Evolutionary conservation across 2,329 filamentous ascomycete genomes (phyloP), one percentile per base, ranked within the genome.

Genomic region (Hawksworthiomyces lignivorus): DNA sequence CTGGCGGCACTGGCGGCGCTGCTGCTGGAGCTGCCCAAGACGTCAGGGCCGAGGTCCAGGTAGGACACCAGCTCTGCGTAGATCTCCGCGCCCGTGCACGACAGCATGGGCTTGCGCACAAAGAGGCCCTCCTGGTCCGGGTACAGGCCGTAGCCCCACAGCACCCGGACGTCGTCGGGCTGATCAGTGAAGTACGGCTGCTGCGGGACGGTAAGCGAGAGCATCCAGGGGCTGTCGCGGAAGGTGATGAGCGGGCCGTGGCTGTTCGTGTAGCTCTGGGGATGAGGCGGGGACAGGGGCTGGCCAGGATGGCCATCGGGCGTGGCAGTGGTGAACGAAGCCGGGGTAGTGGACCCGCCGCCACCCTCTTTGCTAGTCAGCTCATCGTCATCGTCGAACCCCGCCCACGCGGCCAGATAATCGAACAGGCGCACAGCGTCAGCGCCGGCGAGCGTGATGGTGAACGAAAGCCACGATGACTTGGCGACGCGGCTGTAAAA

Each of bases 171-270:
- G 24, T 53, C 44, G 29, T 37, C 26, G 2, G 59, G 56, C 41
- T 66, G 63, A 28, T 51, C 50, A 7, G 54, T 39, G 39, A 65
- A 64, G 38, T 63, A 52, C 1, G 62, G 63, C 33, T 68, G 64
- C 12, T 50, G 48, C 7, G 63, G 63, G 19, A 66, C 50, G 6
- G 54, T 58, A n/a, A 64, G 52, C 35, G 48, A 61, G 20, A 68
- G 39, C 3, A 61, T 49, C 64, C 64, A 68, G 14, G 49, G 51
- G 44, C 57, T 60, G 33, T 66, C 58, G 39, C 55, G 54, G 14
- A 65, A 49, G 0, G 58, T 61, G 20, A 65, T 51, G 9, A 65
- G 53, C 3, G 56, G 54, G 1, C 30, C 45, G 37, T 43, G 41
- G 45, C 30, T 47, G 41, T 41, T 44, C 30, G 27, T 44, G 26